A percentile compares a stretch with the other conserved stretches of the same genome.
Evolutionary conservation across 192 early-diverging fungal species (phyloP).

Genomic region (Entomortierella lignicola): DNA sequence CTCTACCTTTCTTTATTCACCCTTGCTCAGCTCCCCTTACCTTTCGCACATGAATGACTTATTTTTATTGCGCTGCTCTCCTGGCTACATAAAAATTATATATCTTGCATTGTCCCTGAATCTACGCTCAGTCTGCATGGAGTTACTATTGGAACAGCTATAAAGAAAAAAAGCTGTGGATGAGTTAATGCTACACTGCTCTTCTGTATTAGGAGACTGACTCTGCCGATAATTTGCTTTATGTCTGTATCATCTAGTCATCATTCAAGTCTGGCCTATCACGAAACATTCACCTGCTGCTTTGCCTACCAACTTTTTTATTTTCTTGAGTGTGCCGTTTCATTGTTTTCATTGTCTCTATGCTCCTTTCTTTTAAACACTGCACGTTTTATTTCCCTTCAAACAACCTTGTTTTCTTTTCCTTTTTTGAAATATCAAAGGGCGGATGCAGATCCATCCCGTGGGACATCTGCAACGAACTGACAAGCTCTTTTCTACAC

Average conservation of each 20-base stretch:
- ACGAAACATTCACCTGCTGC: too few relatives aligned
- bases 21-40: constrained; percentile 2
- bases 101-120: constrained; percentile 5
- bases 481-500: neutral
- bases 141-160: too few relatives aligned
- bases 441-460: constrained; percentile 6
- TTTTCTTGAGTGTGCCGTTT: too few relatives aligned
- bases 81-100: neutral
- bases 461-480: constrained; percentile 3
- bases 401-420: neutral
- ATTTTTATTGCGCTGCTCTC: constrained; percentile 8
- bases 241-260: neutral
- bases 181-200: neutral
- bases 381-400: neutral
- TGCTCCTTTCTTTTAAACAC: too few relatives aligned
- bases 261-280: too few relatives aligned
- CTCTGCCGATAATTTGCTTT: neutral
- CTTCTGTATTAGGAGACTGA: neutral
- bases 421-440: neutral
- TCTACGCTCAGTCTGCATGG: too few relatives aligned
- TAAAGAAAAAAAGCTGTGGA: neutral
- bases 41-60: neutral
- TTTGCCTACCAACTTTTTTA: too few relatives aligned
- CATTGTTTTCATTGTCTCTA: neutral
- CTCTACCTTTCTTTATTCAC: neutral